A percentile compares a stretch with the other conserved stretches of the same genome.
phyloP scores from a whole-genome alignment of 345 rosid species.

The Bruguiera sexangula region DNA sequence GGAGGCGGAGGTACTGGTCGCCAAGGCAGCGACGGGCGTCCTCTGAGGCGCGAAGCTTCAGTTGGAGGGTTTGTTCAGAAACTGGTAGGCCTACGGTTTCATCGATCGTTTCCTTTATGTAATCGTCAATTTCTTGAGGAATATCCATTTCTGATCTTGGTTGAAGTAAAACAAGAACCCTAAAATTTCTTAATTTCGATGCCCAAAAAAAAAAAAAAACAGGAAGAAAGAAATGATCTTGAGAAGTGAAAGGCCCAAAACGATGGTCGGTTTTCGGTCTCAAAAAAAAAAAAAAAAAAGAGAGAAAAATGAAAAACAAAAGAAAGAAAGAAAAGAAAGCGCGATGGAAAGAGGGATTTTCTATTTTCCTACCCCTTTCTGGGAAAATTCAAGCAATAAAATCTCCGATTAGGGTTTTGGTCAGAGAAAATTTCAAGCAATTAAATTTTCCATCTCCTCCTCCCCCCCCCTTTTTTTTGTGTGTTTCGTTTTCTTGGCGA shows the following conservation, averaged over 20 bases:
- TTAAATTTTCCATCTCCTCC: too few relatives aligned
- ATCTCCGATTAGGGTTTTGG: conserved; percentile 1
- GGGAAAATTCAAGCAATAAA: too few relatives aligned
- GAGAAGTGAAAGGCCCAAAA: too few relatives aligned
- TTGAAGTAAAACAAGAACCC: background rate
- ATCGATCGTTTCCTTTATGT: conserved; percentile 63
- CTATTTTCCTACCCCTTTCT: too few relatives aligned
- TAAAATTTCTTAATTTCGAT: too few relatives aligned
- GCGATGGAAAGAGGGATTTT: background rate
- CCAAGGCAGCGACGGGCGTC: conserved; percentile 53
- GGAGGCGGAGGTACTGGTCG: conserved; percentile 37
- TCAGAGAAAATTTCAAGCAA: too few relatives aligned
- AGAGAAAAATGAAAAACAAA: background rate
- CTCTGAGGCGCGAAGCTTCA: conserved; percentile 54
- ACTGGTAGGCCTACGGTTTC: conserved; percentile 64
- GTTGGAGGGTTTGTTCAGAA: conserved; percentile 45
- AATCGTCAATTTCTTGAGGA: conserved; percentile 51
- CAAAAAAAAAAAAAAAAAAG: too few relatives aligned
- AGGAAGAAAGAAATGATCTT: too few relatives aligned
- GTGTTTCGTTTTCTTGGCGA: background rate
- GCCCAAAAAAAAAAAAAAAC: too few relatives aligned
- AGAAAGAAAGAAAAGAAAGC: background rate
- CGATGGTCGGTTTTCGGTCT: too few relatives aligned
- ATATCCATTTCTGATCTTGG: conserved; percentile 33
- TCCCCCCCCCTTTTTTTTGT: background rate